Evolutionary conservation across 345 rosid genomes (phyloP).

Genomic region (Eutrema yunnanense): DNA sequence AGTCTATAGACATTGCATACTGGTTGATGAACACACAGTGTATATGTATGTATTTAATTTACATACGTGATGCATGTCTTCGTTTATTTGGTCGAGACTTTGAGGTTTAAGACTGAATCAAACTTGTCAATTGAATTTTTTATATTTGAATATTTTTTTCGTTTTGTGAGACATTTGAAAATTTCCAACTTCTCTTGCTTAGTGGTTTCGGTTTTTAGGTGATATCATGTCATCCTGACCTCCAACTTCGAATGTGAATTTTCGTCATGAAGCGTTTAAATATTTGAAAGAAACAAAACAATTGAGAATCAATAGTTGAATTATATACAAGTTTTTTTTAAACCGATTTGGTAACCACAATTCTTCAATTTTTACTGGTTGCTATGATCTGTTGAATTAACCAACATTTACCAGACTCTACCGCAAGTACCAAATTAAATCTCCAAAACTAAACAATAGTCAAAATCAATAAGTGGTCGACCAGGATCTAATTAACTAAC

Average conservation of each 20-base stretch:
- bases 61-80: background rate
- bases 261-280: background rate
- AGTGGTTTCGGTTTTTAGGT: constrained; percentile 5
- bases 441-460: background rate
- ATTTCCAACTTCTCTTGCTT: constrained; percentile 17
- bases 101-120: constrained; percentile 24
- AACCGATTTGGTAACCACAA: background rate
- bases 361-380: background rate
- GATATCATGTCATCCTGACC: background rate
- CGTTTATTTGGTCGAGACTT: constrained; percentile 20
- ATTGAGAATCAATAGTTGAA: background rate
- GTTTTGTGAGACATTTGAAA: constrained; percentile 18
- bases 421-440: background rate
- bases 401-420: background rate
- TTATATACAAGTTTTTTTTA: background rate
- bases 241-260: background rate
- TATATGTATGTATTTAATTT: background rate
- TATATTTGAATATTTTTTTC: background rate
- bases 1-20: background rate
- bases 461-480: background rate
- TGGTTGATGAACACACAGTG: background rate
- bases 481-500: background rate
- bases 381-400: background rate
- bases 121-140: background rate
- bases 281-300: background rate